phyloP scores from a whole-genome alignment of 2,329 filamentous ascomycete species.

The Stemphylium beticola region DNA sequence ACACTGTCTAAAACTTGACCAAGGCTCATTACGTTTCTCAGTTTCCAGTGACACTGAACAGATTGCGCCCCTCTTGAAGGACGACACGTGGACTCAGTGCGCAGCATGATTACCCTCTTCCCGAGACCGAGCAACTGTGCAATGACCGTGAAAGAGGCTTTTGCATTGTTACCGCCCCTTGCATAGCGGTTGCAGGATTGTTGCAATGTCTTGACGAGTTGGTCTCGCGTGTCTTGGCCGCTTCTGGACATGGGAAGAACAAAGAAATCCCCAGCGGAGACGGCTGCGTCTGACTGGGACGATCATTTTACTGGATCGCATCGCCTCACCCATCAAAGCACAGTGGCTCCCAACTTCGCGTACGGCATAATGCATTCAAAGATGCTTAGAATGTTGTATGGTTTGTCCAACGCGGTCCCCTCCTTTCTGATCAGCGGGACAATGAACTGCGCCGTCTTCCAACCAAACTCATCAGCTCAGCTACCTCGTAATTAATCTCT shows the following conservation, averaged over 20 bases:
- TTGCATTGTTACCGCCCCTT: conserved; percentile 44
- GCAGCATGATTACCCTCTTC: conserved; percentile 20
- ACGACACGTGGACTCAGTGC: conserved; percentile 1
- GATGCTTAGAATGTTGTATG: conserved; percentile 30
- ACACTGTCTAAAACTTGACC: conserved; percentile 27
- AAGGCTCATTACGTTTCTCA: conserved; percentile 1
- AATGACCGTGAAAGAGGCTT: conserved; percentile 24
- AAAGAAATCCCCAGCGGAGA: conserved; percentile 44
- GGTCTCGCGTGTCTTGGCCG: conserved; percentile 39
- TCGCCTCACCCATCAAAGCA: conserved; percentile 31
- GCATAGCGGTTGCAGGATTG: conserved; percentile 37
- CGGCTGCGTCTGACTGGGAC: conserved; percentile 44
- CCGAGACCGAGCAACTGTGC: conserved; percentile 23
- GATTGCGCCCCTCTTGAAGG: conserved; percentile 7
- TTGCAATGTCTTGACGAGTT: conserved; percentile 44
- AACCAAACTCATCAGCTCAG: conserved; percentile 38
- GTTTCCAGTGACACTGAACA: conserved; percentile 1
- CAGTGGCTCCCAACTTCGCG: conserved; percentile 16
- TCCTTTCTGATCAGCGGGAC: conserved; percentile 38
- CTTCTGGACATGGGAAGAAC: conserved; percentile 40
- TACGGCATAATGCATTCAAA: conserved; percentile 45
- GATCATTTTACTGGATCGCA: conserved; percentile 43
- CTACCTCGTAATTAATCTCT: conserved; percentile 29
- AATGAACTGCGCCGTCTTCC: conserved; percentile 44
- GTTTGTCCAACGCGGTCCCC: conserved; percentile 30